These are phyloP conservation scores for Penstemon barbatus DNA, from an alignment of 257 asterid species.

Conservation along the genomic window DNA sequence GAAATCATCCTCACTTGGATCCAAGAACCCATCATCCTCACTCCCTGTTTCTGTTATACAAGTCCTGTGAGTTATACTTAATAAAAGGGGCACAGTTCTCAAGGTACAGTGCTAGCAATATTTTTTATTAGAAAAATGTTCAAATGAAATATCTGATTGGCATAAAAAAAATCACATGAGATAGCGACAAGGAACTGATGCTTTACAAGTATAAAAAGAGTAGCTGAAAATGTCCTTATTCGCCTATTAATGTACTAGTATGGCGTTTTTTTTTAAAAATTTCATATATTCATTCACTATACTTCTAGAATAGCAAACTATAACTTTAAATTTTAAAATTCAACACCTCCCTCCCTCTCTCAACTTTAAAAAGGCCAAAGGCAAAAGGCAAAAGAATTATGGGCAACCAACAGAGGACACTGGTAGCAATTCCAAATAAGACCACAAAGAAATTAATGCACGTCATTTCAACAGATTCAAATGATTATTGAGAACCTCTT, in stretches of 20 bases:
- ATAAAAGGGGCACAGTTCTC: background rate
- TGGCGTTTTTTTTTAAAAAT: background rate
- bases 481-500: slow-evolving; percentile 1
- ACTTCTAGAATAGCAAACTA: slow-evolving; percentile 6
- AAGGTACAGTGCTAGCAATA: background rate
- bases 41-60: slow-evolving; percentile 85
- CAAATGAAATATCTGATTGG: too few relatives aligned
- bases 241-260: background rate
- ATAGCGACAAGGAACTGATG: background rate
- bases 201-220: background rate
- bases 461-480: background rate
- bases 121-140: background rate
- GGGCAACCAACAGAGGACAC: background rate
- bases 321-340: background rate
- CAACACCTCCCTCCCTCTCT: background rate
- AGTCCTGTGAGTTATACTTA: slow-evolving; percentile 19
- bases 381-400: background rate
- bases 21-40: slow-evolving; percentile 92
- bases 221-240: background rate
- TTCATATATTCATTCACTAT: slow-evolving; percentile 6
- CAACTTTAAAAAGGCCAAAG: background rate
- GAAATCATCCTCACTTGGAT: slow-evolving; percentile 88
- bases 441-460: background rate
- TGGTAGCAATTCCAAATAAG: background rate
- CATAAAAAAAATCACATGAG: too few relatives aligned